A percentile compares a stretch with the other conserved stretches of the same genome.
Evolutionary conservation across 805 yeast genomes (phyloP).

Genomic region (Candida vartiovaarae): DNA sequence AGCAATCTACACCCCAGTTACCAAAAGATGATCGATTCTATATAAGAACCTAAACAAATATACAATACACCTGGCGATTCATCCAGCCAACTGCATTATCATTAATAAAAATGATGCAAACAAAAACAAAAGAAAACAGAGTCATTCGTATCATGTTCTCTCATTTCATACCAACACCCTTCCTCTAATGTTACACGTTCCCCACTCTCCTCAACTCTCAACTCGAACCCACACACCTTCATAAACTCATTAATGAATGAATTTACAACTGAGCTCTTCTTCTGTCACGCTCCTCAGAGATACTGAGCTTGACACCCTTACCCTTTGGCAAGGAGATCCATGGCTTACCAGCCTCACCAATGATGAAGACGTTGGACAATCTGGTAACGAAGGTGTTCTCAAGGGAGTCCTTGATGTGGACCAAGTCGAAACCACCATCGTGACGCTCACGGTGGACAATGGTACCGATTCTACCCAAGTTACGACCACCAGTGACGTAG

Average conservation of each 20-base stretch:
- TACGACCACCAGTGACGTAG: conserved; percentile 97
- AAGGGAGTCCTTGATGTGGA: conserved; percentile 90
- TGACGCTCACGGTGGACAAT: conserved; percentile 95
- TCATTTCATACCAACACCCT: conserved; percentile 1
- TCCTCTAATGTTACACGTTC: conserved; percentile 1
- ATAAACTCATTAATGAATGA: neutral
- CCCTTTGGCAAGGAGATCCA: conserved; percentile 96
- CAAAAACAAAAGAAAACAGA: conserved; percentile 16
- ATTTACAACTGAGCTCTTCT: conserved; percentile 57
- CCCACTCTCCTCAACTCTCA: neutral
- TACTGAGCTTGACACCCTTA: conserved; percentile 95
- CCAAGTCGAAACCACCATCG: conserved; percentile 97
- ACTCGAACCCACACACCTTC: neutral
- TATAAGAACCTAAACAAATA: conserved; percentile 1
- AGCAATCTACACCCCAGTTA: no score
- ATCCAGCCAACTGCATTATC: conserved; percentile 8
- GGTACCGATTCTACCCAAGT: conserved; percentile 97
- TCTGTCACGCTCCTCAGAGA: conserved; percentile 97
- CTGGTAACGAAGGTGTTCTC: conserved; percentile 96
- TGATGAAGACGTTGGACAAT: conserved; percentile 85
- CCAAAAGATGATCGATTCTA: conserved; percentile 2
- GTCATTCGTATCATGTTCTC: conserved; percentile 8
- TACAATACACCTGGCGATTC: conserved; percentile 4
- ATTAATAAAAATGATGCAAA: conserved; percentile 21
- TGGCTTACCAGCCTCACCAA: conserved; percentile 95